A percentile compares a stretch with the other conserved stretches of the same genome.
phyloP scores from a whole-genome alignment of 441 rosid genomes.

The Daphne laureola region DNA sequence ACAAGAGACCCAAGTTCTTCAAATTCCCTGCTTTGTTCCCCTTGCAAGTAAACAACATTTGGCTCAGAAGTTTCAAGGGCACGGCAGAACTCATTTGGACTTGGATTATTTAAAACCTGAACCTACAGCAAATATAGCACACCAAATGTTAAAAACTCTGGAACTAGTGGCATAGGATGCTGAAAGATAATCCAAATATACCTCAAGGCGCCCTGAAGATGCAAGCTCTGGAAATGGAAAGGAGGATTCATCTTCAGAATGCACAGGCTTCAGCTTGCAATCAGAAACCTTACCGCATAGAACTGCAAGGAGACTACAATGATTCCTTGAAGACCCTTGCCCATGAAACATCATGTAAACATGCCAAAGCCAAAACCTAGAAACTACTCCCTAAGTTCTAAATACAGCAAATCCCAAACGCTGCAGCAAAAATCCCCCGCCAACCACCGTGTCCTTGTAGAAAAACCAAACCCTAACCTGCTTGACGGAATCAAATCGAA shows the following conservation, averaged over 20 bases:
- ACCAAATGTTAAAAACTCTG: conserved; percentile 1
- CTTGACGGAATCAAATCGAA: conserved; percentile 21
- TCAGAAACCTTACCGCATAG: conserved; percentile 39
- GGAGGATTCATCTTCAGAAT: conserved; percentile 35
- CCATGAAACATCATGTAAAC: conserved; percentile 88
- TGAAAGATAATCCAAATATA: conserved; percentile 17
- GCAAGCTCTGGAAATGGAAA: conserved; percentile 82
- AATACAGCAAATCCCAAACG: conserved; percentile 8
- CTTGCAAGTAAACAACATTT: conserved; percentile 78
- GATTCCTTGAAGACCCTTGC: conserved; percentile 84
- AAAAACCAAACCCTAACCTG: conserved; percentile 16
- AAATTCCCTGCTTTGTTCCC: conserved; percentile 46
- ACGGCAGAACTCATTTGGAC: conserved; percentile 51
- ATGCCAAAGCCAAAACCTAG: conserved; percentile 31
- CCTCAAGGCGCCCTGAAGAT: conserved; percentile 93
- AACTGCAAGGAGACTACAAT: conserved; percentile 81
- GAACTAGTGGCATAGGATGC: background rate
- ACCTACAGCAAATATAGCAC: conserved; percentile 40
- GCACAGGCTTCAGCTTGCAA: conserved; percentile 36
- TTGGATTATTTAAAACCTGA: conserved; percentile 70
- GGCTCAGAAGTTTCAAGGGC: conserved; percentile 56
- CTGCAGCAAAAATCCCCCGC: conserved; percentile 10
- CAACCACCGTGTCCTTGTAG: conserved; percentile 16
- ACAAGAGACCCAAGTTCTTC: conserved; percentile 70
- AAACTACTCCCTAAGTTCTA: background rate